A percentile compares a stretch with the other conserved stretches of the same genome.
Conservation (phyloP, 1,139 yeast species). For the Debaryomyces nepalensis region DNA sequence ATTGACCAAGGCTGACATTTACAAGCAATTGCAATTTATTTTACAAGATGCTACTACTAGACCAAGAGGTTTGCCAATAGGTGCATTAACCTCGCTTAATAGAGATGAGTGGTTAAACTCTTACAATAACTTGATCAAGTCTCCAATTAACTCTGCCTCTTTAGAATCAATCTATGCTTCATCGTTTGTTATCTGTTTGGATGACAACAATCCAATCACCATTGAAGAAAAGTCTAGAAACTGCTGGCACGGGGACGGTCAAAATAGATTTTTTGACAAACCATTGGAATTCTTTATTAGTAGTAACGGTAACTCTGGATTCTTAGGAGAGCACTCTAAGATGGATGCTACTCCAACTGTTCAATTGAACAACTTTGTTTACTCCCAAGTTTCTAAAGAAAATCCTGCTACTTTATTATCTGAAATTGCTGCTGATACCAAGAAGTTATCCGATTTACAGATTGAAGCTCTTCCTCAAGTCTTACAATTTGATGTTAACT, state of each 20-base stretch:
- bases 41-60: slow-evolving; percentile 47
- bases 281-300: slow-evolving; percentile 84
- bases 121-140: slow-evolving; percentile 59
- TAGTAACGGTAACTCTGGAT: slow-evolving; percentile 87
- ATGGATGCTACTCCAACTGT: slow-evolving; percentile 99
- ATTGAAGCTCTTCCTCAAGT: slow-evolving; percentile 26
- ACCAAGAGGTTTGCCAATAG: slow-evolving; percentile 58
- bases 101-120: slow-evolving; percentile 80
- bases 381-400: slow-evolving; percentile 57
- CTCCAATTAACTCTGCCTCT: slow-evolving; percentile 61
- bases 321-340: slow-evolving; percentile 94
- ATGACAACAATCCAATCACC: slow-evolving; percentile 73
- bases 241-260: slow-evolving; percentile 95
- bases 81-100: slow-evolving; percentile 81
- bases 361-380: slow-evolving; percentile 79
- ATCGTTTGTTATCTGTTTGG: slow-evolving; percentile 82
- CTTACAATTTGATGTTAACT: slow-evolving; percentile 53
- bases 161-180: slow-evolving; percentile 75
- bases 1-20: slow-evolving; percentile 64
- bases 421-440: slow-evolving; percentile 31
- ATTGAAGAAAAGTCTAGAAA: slow-evolving; percentile 84
- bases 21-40: slow-evolving; percentile 65
- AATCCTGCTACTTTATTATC: slow-evolving; percentile 38
- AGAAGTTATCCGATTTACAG: slow-evolving; percentile 9
- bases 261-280: slow-evolving; percentile 90